Conservation (phyloP, 768 basidiomycete genomes). For the Pisolithus orientalis region DNA sequence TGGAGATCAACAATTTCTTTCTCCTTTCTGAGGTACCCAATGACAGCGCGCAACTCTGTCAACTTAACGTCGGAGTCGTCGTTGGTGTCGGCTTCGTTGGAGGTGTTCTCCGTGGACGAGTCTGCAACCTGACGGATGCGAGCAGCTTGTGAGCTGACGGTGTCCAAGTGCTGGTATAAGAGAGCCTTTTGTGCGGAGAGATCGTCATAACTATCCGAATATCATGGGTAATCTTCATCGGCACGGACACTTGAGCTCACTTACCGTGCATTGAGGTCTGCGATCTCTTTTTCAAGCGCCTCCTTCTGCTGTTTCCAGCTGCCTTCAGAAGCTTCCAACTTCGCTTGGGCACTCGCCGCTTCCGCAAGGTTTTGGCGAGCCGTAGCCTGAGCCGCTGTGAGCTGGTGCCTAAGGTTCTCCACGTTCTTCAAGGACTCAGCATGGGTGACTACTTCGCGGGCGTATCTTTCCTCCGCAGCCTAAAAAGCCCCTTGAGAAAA, state of each 20-base stretch:
- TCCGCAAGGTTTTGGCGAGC: constrained; percentile 54
- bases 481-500: constrained; percentile 15
- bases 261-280: constrained; percentile 66
- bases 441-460: constrained; percentile 76
- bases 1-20: constrained; percentile 91
- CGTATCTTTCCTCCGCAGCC: constrained; percentile 77
- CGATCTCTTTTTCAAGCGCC: constrained; percentile 69
- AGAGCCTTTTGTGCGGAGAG: constrained; percentile 68
- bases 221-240: background rate
- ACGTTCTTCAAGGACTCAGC: constrained; percentile 78
- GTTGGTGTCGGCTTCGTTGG: constrained; percentile 38
- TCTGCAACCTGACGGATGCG: constrained; percentile 71
- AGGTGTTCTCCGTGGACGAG: constrained; percentile 34
- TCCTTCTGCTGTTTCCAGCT: constrained; percentile 82
- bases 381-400: constrained; percentile 43
- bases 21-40: constrained; percentile 80
- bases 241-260: constrained; percentile 7
- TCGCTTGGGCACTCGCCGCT: constrained; percentile 70
- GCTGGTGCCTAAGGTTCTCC: constrained; percentile 56
- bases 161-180: constrained; percentile 80
- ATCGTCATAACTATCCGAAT: constrained; percentile 54
- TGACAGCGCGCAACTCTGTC: constrained; percentile 69
- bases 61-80: constrained; percentile 59
- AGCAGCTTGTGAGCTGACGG: constrained; percentile 74
- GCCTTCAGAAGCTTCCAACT: constrained; percentile 60